Percentiles rank a stretch among this genome's conserved stretches.
Conservation (phyloP, 1,139 yeast species). For the Saccharomyces hybrid region DNA sequence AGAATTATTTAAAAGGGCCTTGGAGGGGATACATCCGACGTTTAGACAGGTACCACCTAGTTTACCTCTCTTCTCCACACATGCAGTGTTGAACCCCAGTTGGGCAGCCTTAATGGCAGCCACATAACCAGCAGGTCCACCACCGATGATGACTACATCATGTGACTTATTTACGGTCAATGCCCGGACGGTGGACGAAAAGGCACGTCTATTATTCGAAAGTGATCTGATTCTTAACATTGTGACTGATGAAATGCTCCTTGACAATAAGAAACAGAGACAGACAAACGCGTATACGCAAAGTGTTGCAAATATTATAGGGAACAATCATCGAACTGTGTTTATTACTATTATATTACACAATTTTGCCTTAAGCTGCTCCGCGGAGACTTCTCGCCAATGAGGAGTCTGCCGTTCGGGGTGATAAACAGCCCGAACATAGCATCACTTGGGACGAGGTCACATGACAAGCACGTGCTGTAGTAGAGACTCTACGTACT, state of each 20-base stretch:
- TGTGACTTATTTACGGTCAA: slow-evolving; percentile 43
- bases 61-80: slow-evolving; percentile 92
- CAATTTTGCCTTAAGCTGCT: neutral
- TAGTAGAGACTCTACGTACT: neutral
- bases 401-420: neutral
- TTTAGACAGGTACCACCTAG: slow-evolving; percentile 98
- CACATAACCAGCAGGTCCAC: slow-evolving; percentile 99
- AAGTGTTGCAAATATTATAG: neutral
- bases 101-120: slow-evolving; percentile 99
- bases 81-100: slow-evolving; percentile 87
- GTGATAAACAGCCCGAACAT: neutral
- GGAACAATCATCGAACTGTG: neutral
- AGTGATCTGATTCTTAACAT: slow-evolving; percentile 1
- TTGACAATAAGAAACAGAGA: neutral
- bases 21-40: slow-evolving; percentile 98
- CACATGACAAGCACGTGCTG: neutral
- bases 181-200: slow-evolving; percentile 2
- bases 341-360: neutral
- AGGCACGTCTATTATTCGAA: slow-evolving; percentile 9
- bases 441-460: neutral
- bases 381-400: neutral
- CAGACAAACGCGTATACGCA: neutral
- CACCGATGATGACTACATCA: slow-evolving; percentile 93
- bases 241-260: neutral
- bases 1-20: slow-evolving; percentile 89